A percentile compares a stretch with the other conserved stretches of the same genome.
phyloP scores from a whole-genome alignment of 805 yeast species.

The Naumovozyma castellii region DNA sequence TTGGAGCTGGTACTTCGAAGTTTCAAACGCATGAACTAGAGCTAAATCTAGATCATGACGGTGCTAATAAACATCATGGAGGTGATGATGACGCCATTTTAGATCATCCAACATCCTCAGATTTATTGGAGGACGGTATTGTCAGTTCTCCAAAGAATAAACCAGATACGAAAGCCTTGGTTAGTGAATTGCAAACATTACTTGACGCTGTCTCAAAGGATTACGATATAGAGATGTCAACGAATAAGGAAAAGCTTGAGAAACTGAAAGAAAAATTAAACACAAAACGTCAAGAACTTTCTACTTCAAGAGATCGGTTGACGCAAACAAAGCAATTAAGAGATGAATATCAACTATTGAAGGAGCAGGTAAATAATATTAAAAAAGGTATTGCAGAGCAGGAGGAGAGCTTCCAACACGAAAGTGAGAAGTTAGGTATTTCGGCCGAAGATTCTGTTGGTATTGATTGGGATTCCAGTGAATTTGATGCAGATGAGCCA shows the following conservation, averaged over 20 bases:
- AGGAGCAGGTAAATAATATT: conserved; percentile 48
- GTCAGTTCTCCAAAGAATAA: conserved; percentile 2
- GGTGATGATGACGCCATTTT: background rate
- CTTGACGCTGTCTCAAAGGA: conserved; percentile 46
- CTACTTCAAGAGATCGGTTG: conserved; percentile 20
- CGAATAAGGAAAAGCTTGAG: conserved; percentile 44
- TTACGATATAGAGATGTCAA: conserved; percentile 47
- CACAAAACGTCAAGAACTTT: conserved; percentile 17
- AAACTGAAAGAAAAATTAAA: conserved; percentile 38
- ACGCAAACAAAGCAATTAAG: conserved; percentile 35
- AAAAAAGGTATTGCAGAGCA: conserved; percentile 58
- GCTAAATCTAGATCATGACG: background rate
- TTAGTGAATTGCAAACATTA: conserved; percentile 43
- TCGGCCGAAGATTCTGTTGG: conserved; percentile 22
- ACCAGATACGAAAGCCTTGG: conserved; percentile 21
- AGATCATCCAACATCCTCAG: background rate
- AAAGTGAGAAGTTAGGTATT: conserved; percentile 31
- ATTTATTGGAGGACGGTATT: background rate
- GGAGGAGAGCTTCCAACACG: conserved; percentile 42
- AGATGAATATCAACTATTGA: conserved; percentile 44
- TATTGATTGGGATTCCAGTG: conserved; percentile 37
- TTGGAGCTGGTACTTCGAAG: conserved; percentile 42
- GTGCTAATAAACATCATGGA: background rate
- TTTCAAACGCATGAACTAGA: conserved; percentile 4
- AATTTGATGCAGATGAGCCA: conserved; percentile 86